These are phyloP conservation scores for Puccinia hordei DNA, from an alignment of 1,284 basidiomycete genomes.

Conservation along the genomic window DNA sequence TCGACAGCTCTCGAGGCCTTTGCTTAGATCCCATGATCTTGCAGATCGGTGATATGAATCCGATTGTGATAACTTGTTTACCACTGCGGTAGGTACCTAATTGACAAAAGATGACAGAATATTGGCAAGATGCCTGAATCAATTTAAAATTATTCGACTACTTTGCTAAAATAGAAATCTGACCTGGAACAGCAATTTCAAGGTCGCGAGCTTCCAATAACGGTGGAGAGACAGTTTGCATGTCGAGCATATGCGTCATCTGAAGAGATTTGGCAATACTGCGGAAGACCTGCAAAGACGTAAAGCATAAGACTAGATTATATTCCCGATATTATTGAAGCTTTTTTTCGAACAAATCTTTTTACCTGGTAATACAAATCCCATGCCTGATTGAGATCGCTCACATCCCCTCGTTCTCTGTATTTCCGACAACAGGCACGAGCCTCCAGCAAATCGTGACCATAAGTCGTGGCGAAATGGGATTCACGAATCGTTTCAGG, in stretches of 20 bases:
- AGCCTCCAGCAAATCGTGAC: constrained; percentile 90
- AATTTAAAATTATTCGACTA: background rate
- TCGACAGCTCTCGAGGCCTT: constrained; percentile 82
- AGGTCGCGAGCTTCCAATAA: constrained; percentile 84
- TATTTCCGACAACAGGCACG: constrained; percentile 86
- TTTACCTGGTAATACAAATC: constrained; percentile 86
- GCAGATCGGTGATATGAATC: constrained; percentile 79
- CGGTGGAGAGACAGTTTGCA: constrained; percentile 96
- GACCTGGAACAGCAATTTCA: constrained; percentile 91
- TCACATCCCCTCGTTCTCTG: constrained; percentile 80
- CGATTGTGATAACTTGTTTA: constrained; percentile 79
- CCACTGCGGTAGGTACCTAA: constrained; percentile 90
- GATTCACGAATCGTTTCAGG: constrained; percentile 93
- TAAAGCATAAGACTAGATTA: background rate
- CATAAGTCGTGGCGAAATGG: constrained; percentile 92
- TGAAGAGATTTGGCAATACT: constrained; percentile 94
- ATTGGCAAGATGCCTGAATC: background rate
- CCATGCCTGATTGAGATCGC: constrained; percentile 97
- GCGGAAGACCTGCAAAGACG: constrained; percentile 77
- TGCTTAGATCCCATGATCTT: constrained; percentile 98
- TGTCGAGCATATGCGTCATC: constrained; percentile 82
- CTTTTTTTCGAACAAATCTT: background rate
- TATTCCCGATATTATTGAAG: background rate
- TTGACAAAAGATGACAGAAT: background rate
- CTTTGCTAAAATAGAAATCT: constrained; percentile 51